Conservation (phyloP, 2,329 filamentous ascomycete species). For the Verticillium longisporum region DNA sequence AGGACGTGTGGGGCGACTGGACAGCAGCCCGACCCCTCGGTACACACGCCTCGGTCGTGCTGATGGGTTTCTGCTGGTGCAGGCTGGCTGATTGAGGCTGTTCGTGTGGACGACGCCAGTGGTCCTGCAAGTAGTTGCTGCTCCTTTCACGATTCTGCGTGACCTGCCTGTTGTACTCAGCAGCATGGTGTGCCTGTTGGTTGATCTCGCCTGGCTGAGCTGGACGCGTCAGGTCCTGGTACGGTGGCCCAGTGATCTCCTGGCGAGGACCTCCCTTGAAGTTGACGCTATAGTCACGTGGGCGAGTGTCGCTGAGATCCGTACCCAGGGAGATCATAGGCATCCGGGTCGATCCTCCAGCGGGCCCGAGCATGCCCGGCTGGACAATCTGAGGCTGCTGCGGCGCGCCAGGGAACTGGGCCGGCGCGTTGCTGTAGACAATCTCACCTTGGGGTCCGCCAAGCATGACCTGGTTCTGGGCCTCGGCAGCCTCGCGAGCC, state of each 20-base stretch:
- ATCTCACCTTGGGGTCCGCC: slow-evolving; percentile 75
- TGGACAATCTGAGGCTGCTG: slow-evolving; percentile 66
- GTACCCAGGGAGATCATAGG: slow-evolving; percentile 78
- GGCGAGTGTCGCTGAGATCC: slow-evolving; percentile 69
- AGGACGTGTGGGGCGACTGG: slow-evolving; percentile 51
- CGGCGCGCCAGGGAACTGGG: slow-evolving; percentile 58
- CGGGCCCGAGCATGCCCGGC: slow-evolving; percentile 62
- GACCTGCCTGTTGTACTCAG: slow-evolving; percentile 83
- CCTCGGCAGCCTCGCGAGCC: slow-evolving; percentile 73
- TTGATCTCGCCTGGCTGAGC: slow-evolving; percentile 72
- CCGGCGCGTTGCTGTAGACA: slow-evolving; percentile 72
- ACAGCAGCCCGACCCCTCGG: slow-evolving; percentile 43
- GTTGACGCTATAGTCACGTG: slow-evolving; percentile 71
- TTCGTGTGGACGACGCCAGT: slow-evolving; percentile 81
- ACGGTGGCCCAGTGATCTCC: slow-evolving; percentile 80
- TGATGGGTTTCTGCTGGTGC: slow-evolving; percentile 37
- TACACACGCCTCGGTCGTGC: slow-evolving; percentile 33
- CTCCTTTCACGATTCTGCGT: slow-evolving; percentile 75
- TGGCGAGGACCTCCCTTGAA: slow-evolving; percentile 74
- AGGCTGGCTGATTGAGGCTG: slow-evolving; percentile 49
- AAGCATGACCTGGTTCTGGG: slow-evolving; percentile 55
- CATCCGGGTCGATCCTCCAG: slow-evolving; percentile 59
- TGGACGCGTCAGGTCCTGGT: slow-evolving; percentile 78
- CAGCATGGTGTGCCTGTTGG: slow-evolving; percentile 79
- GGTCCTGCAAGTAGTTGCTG: slow-evolving; percentile 68